Base-by-base conservation (phyloP, 306 rosid genomes). In the Cicer pinnatifidum region DNA sequence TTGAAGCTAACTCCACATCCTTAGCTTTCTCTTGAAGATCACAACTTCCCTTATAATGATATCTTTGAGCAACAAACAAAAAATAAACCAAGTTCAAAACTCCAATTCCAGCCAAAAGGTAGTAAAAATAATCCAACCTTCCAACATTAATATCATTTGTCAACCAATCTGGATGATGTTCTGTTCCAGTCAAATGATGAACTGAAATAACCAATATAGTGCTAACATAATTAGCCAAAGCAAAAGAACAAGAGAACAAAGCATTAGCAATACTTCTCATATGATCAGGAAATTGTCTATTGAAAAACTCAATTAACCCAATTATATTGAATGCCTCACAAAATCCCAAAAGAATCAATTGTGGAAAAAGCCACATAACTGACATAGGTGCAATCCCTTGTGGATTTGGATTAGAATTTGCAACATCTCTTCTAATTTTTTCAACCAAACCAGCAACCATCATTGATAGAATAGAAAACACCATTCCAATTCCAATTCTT, bases 221-320 rank as follows among this genome's bases (percentile, higher is more conserved):
- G 47, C 89, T 93, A 62, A 84, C 20, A 78, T 93, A 91, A 70
- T 78, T 84, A 3, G 97, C 69, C 39, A 75, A 44, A 9, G 88
- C 97, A 45, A 86, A 78, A 1, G 91, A 67, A n/a, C 88, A 82
- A 0, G 87, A 84, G 58, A 89, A 68, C 4, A 91, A 83, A 0
- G 96, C 72, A 62, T 91, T 93, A 0, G 90, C 93, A 12, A 86
- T 64, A 45, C 96, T 89, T 11, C 88, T 88, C 89, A 89, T 85
- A 61, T 86, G 85, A 1, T 88, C 93, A 0, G 97, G 93, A 41
- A 88, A 88, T 64, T 92, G 88, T 72, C 65, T 69, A 44, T 88
- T 89, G 67, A 75, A 88, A 50, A 92, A 92, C 67, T 92, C 96
- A 45, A 88, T 77, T 15, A 82, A 79, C 39, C 87, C 97, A 45